Evolutionary conservation across 768 basidiomycete genomes (phyloP).

Genomic region (Antrodiella citrinella): DNA sequence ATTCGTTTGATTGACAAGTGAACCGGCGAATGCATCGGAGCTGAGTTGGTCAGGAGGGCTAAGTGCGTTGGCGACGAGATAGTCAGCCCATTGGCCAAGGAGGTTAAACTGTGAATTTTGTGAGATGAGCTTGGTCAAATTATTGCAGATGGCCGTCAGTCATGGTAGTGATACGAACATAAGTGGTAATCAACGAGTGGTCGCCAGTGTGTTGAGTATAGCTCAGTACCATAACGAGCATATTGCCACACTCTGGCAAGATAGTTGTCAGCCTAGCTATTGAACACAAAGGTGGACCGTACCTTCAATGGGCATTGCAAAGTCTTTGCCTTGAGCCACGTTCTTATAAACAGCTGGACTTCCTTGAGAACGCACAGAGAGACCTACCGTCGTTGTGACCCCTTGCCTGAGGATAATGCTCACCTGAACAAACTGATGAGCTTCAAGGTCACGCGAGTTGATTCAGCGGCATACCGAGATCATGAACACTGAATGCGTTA

Average conservation of each 20-base stretch:
- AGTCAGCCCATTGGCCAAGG: slow-evolving; percentile 25
- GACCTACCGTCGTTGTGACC: too few species aligned
- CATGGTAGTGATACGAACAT: too few species aligned
- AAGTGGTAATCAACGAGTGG: slow-evolving; percentile 10
- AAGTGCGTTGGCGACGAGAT: slow-evolving; percentile 28
- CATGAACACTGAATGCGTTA: slow-evolving; percentile 49
- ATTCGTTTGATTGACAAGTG: slow-evolving; percentile 56
- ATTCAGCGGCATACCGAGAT: slow-evolving; percentile 33
- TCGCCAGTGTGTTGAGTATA: slow-evolving; percentile 10
- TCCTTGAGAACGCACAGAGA: too few species aligned
- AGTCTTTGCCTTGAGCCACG: too few species aligned
- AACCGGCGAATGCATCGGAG: slow-evolving; percentile 46
- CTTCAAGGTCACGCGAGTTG: neutral
- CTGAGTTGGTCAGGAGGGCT: slow-evolving; percentile 44
- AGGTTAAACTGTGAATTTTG: too few species aligned
- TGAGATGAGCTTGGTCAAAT: too few species aligned
- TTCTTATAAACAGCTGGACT: too few species aligned
- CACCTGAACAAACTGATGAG: slow-evolving; percentile 1
- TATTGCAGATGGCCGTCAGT: too few species aligned
- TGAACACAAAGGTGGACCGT: too few species aligned
- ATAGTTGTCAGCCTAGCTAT: too few species aligned
- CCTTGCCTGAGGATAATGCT: slow-evolving; percentile 8
- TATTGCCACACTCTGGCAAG: slow-evolving; percentile 10
- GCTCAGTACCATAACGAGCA: slow-evolving; percentile 14
- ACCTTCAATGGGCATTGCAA: slow-evolving; percentile 4